These are phyloP conservation scores for Cyclanthera cordifolia DNA, from an alignment of 306 rosid species.

Conservation along the genomic window DNA sequence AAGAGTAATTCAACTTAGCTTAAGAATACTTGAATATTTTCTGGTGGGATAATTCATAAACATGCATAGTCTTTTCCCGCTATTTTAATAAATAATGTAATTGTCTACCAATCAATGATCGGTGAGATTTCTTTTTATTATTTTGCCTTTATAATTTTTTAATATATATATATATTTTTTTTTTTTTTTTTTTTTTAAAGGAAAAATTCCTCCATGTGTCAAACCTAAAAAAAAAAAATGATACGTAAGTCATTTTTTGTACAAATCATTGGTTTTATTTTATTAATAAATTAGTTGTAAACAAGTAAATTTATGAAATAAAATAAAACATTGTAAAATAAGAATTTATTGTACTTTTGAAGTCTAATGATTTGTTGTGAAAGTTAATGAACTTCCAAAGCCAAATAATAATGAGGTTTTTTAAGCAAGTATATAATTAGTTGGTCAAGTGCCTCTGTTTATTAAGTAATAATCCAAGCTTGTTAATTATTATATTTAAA, in stretches of 20 bases:
- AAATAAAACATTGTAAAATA: neutral
- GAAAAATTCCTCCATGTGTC: neutral
- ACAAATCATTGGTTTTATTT: neutral
- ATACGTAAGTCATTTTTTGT: neutral
- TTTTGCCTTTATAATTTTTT: neutral
- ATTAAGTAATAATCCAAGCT: neutral
- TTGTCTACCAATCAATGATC: too few species aligned
- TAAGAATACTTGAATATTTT: too few species aligned
- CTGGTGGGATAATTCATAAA: too few species aligned
- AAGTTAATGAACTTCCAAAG: conserved; percentile 5
- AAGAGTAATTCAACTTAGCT: too few species aligned
- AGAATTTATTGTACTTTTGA: neutral
- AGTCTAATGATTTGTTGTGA: conserved; percentile 5
- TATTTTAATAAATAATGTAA: too few species aligned
- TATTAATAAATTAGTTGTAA: neutral
- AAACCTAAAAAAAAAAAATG: too few species aligned
- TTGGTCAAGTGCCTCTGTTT: conserved; percentile 6
- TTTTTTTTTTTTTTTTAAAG: neutral
- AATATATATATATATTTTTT: neutral
- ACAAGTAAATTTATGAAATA: neutral
- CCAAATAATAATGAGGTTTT: neutral
- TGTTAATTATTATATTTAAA: neutral
- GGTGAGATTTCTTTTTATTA: too few species aligned
- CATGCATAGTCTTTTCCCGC: too few species aligned
- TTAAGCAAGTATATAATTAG: neutral